These are phyloP conservation scores for Globisporangium echinulatum DNA, from an alignment of 352 stramenopile species.

Conservation along the genomic window DNA sequence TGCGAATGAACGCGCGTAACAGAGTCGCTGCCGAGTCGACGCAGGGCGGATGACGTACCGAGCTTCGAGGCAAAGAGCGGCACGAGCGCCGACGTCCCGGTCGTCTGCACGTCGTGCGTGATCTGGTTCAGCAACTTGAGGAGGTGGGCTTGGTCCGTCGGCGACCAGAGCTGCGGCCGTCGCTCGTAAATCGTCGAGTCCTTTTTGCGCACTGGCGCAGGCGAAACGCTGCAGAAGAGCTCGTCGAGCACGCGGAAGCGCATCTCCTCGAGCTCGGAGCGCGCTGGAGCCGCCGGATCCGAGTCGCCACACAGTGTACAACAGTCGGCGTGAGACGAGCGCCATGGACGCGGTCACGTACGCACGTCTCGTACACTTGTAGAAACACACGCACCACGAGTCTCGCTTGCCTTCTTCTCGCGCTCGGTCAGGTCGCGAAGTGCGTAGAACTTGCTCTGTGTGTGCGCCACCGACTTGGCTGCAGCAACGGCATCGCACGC, in stretches of 20 bases:
- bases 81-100: constrained; percentile 34
- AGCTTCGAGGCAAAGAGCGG: constrained; percentile 23
- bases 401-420: constrained; percentile 21
- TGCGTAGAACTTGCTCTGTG: constrained; percentile 67
- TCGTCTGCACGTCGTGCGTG: constrained; percentile 50
- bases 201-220: constrained; percentile 14
- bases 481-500: neutral
- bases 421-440: constrained; percentile 59
- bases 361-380: no score
- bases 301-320: neutral
- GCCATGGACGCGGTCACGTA: no score
- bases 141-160: constrained; percentile 43
- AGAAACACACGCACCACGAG: neutral
- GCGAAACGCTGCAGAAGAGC: constrained; percentile 46
- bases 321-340: no score
- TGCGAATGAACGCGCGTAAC: no score
- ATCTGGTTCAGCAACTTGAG: constrained; percentile 54
- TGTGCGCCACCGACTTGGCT: constrained; percentile 59
- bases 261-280: constrained; percentile 15
- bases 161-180: constrained; percentile 45
- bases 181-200: constrained; percentile 23
- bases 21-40: no score
- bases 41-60: neutral
- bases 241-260: constrained; percentile 35
- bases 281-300: constrained; percentile 7